Percentiles rank a stretch among this genome's conserved stretches.
Evolutionary conservation across 441 rosid genomes (phyloP).

Genomic region (Caryocar brasiliense): DNA sequence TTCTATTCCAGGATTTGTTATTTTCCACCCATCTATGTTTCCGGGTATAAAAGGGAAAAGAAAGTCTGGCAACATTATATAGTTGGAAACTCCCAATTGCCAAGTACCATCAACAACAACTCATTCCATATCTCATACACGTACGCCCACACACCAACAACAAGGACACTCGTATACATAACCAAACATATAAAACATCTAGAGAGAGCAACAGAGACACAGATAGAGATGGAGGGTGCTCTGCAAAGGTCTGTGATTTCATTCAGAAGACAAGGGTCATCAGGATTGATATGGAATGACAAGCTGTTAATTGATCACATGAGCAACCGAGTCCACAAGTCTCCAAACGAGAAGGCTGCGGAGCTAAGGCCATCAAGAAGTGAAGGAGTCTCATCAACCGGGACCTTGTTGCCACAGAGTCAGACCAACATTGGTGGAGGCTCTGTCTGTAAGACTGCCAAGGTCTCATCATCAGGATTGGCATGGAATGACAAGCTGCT

Average conservation of each 20-base stretch:
- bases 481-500: slow-evolving; percentile 47
- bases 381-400: background rate
- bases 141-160: background rate
- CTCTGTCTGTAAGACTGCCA: slow-evolving; percentile 2
- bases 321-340: too few species aligned
- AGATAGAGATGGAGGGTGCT: slow-evolving; percentile 12
- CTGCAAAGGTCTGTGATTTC: slow-evolving; percentile 50
- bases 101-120: too few species aligned
- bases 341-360: background rate
- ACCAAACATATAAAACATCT: background rate
- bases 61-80: too few species aligned
- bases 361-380: slow-evolving; percentile 5
- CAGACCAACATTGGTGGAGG: slow-evolving; percentile 21
- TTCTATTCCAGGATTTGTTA: slow-evolving; percentile 11
- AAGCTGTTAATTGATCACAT: slow-evolving; percentile 33
- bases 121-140: too few species aligned
- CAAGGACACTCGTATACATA: background rate
- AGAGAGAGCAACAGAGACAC: background rate
- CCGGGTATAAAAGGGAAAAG: too few species aligned
- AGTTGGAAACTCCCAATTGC: too few species aligned
- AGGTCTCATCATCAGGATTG: slow-evolving; percentile 42
- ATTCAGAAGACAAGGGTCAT: slow-evolving; percentile 62
- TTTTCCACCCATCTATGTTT: slow-evolving; percentile 3
- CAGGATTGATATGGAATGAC: slow-evolving; percentile 54
- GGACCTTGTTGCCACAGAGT: slow-evolving; percentile 21